phyloP scores from a whole-genome alignment of 192 early-diverging fungal genomes.

The Podila clonocystis region DNA sequence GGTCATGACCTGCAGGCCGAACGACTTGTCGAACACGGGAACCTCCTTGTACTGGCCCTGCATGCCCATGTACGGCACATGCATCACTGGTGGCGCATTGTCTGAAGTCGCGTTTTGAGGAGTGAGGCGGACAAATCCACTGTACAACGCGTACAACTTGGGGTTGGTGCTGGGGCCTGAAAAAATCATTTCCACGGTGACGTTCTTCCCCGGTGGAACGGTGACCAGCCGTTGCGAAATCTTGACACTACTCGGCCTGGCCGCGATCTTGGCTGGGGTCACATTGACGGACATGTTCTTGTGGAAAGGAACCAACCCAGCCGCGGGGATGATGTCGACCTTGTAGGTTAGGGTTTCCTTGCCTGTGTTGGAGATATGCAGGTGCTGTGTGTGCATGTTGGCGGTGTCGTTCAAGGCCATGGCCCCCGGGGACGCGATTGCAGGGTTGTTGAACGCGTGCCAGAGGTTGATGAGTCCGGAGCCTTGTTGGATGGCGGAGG shows the following conservation, averaged over 20 bases:
- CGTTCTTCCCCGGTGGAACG: conserved; percentile 13
- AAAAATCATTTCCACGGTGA: conserved; percentile 25
- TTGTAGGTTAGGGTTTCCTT: conserved; percentile 13
- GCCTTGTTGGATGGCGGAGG: conserved; percentile 65
- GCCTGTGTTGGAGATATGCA: conserved; percentile 47
- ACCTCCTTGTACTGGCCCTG: conserved; percentile 7
- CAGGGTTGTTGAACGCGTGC: conserved; percentile 60
- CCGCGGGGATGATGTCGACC: conserved; percentile 38
- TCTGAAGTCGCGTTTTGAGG: neutral
- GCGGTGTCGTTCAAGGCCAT: conserved; percentile 61
- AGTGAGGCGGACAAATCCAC: neutral
- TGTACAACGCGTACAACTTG: conserved; percentile 27
- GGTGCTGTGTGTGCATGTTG: conserved; percentile 16
- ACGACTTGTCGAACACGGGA: conserved; percentile 3
- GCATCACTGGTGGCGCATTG: neutral
- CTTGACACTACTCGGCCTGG: neutral
- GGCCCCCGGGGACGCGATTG: conserved; percentile 56
- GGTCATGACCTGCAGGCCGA: neutral
- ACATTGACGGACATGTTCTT: neutral
- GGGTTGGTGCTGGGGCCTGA: conserved; percentile 26
- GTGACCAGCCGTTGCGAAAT: conserved; percentile 5
- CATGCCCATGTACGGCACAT: conserved; percentile 26
- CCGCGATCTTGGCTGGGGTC: neutral
- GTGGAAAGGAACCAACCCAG: neutral
- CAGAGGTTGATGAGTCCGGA: conserved; percentile 77